Base-by-base conservation (phyloP, 208 protist genomes). In the Trypanosoma cruzi region DNA sequence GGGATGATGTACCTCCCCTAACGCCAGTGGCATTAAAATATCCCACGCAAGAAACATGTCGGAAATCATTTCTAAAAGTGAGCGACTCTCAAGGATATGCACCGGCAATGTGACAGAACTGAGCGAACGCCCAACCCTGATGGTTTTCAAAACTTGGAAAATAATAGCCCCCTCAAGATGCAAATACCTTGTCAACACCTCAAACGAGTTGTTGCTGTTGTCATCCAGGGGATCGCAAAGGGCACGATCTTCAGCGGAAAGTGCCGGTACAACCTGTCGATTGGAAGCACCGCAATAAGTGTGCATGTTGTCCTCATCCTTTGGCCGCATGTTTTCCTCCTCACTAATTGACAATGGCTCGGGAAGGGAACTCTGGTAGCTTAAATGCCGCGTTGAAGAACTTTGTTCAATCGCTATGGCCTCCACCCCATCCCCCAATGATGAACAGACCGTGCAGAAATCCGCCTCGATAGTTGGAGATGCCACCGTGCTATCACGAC, bases 11-110 rank as follows among this genome's bases (percentile, higher is more conserved):
- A 42, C 54, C 18, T 63, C 40, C n/a, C 55, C 52, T 20, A 40
- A n/a, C 4, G 70, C 70, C 50, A 75, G 4, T 26, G 57, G 59
- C 13, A 64, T 24, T 6, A 67, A 49, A 16, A 75, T 7, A 34
- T 75, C 57, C 60, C 70, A 64, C 20, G 40, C 52, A 18, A 75
- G 36, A 67, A 75, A 75, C 59, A 67, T 57, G 34, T 75, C 70
- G 4, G 61, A 60, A 58, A 64, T 22, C 52, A 62, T 69, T 52
- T 75, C 70, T 24, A 75, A 16, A 2, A 75, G 34, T 8, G 70
- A 75, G 29, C 70, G 70, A 57, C 61, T 64, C 46, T 75, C 61
- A 50, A 75, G 48, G 28, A 75, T 67, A 34, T 67, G 60, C 26
- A 75, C 70, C 24, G 70, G 70, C 31, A 75, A 24, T 20, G 70